Evolutionary conservation across 1,284 basidiomycete species (phyloP), one percentile per base, ranked within the genome.

Genomic region (Irpex sp.): DNA sequence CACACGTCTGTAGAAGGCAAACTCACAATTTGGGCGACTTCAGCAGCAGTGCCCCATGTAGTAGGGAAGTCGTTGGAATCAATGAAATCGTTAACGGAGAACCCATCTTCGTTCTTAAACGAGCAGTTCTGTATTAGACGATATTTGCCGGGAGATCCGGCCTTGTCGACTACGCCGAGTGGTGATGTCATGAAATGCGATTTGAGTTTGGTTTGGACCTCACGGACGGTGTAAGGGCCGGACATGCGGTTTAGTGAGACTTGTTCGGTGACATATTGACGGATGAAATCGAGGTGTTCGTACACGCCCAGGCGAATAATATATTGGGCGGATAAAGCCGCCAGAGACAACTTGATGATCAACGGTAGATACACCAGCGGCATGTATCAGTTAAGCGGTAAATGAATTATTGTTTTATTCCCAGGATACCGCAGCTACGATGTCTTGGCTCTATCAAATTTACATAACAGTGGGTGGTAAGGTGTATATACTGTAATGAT

Each of bases 1-100:
- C n/a, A 17, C 49, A 52, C 8, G 49, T 51, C 17, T n/a, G n/a
- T 8, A 51, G 19, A 19, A 17, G 49, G 49, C 17, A 76, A 51
- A 51, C 76, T 73, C 60, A 78, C 77, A 15, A 75, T 64, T 6
- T 75, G 68, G 0, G 73, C 73, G 0, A 76, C 67, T 26, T 66
- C 47, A 0, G 73, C 48, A 0, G 75, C 74, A 0, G 70, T 70
- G 0, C 70, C 73, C 65, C 73, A 77, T 5, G 65, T 57, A 0
- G 74, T 76, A 0, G 76, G 75, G 54, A 73, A 77, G 2, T 73
- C 65, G 0, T 74, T 71, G 6, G 70, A 71, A 15, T 74, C 61
- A 6, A 76, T 68, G 44, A 64, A 67, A 11, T 69, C 69, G 61
- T 79, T 79, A 3, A 74, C 70, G 0, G 76, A 69, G 13, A 62